phyloP scores from a whole-genome alignment of 441 rosid species.

The Corymbia citriodora region DNA sequence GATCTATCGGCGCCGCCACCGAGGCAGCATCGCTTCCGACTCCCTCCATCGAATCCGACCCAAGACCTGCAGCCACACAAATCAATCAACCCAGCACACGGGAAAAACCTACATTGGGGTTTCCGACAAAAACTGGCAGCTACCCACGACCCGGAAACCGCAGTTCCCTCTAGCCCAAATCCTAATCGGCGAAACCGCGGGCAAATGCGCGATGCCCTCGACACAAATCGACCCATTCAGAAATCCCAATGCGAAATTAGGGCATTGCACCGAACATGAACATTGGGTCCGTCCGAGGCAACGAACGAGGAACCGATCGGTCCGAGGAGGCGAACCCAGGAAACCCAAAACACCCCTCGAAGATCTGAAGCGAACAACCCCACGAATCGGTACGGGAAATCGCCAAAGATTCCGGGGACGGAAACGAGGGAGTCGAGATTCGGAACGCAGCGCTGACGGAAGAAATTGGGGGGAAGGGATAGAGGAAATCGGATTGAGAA shows the following conservation, averaged over 20 bases:
- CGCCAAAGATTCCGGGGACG: neutral
- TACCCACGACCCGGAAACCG: neutral
- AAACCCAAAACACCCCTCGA: neutral
- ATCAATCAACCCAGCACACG: neutral
- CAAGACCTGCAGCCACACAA: neutral
- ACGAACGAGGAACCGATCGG: neutral
- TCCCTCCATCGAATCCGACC: constrained; percentile 53
- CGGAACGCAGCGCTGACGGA: neutral
- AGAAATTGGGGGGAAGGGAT: fast-evolving
- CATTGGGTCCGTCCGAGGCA: neutral
- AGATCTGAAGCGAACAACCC: neutral
- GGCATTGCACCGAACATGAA: neutral
- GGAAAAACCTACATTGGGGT: neutral
- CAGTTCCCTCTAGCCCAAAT: neutral
- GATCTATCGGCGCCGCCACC: constrained; percentile 52
- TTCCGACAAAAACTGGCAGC: neutral
- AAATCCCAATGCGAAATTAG: neutral
- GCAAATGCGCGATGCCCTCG: neutral
- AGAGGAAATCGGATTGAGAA: neutral
- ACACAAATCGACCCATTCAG: neutral
- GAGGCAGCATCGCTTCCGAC: constrained; percentile 56
- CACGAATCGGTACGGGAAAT: neutral
- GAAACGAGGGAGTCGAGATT: neutral
- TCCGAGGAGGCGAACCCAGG: neutral
- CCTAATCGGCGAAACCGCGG: neutral